These are phyloP conservation scores for Mycena capillaripes DNA, from an alignment of 768 basidiomycete genomes.

Conservation along the genomic window DNA sequence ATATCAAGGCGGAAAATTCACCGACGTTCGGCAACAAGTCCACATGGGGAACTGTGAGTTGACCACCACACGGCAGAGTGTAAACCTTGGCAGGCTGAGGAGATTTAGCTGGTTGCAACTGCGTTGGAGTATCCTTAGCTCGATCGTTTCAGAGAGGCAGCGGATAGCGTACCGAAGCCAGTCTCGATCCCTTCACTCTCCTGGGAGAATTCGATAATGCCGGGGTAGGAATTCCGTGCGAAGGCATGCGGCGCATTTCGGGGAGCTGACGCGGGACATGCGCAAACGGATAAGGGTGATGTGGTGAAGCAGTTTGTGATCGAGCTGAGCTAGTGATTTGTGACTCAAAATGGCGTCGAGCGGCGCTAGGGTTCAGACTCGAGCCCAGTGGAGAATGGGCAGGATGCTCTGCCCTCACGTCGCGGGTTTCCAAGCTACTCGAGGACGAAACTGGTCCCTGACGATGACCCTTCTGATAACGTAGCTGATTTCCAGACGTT, in stretches of 20 bases:
- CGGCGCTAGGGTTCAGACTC: slow-evolving; percentile 6
- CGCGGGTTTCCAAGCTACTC: slow-evolving; percentile 8
- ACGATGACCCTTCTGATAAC: slow-evolving; percentile 12
- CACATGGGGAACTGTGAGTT: slow-evolving; percentile 14
- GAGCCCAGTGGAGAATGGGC: slow-evolving; percentile 1
- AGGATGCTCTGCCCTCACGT: slow-evolving; percentile 13
- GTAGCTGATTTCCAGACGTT: slow-evolving; percentile 3
- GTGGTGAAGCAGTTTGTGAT: slow-evolving; percentile 10
- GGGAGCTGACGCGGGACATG: slow-evolving; percentile 10
- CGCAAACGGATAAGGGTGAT: slow-evolving; percentile 13
- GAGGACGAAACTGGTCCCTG: slow-evolving; percentile 14
- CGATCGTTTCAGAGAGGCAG: slow-evolving; percentile 12
- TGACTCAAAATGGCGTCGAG: slow-evolving; percentile 9
- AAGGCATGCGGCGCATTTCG: slow-evolving; percentile 10
- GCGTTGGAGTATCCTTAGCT: neutral
- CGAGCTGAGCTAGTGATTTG: slow-evolving; percentile 7
- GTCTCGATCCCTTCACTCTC: slow-evolving; percentile 12
- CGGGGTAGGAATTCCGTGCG: slow-evolving; percentile 13
- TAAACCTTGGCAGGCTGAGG: slow-evolving; percentile 7
- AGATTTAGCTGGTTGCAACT: slow-evolving; percentile 9
- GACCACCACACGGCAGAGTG: slow-evolving; percentile 19
- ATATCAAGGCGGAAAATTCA: slow-evolving; percentile 11
- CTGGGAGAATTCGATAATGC: slow-evolving; percentile 9
- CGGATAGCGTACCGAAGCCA: slow-evolving; percentile 10
- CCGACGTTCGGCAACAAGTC: slow-evolving; percentile 16